Evolutionary conservation across 805 yeast species (phyloP).

Genomic region (Cyberlindnera galapagoensis): DNA sequence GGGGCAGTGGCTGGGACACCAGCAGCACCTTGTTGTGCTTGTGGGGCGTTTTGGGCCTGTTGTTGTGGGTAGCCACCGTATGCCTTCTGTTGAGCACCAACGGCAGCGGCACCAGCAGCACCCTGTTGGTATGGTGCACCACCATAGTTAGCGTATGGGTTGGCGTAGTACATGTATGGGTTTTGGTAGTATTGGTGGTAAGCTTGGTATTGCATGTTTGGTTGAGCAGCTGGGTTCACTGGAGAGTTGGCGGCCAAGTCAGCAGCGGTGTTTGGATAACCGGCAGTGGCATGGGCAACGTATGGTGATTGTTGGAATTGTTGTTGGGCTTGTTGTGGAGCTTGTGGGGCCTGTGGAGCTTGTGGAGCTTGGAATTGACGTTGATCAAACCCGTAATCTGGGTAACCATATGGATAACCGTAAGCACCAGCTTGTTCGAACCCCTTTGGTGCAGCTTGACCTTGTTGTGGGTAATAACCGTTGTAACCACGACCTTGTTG

Average conservation of each 20-base stretch:
- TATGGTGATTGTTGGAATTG: conserved; percentile 23
- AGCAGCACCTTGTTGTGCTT: conserved; percentile 4
- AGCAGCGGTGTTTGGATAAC: conserved; percentile 10
- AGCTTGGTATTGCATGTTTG: conserved; percentile 20
- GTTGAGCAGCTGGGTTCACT: conserved; percentile 24
- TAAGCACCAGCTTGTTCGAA: conserved; percentile 26
- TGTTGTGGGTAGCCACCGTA: conserved; percentile 5
- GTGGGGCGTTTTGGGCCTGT: conserved; percentile 4
- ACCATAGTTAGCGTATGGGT: conserved; percentile 7
- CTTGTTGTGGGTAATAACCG: conserved; percentile 14
- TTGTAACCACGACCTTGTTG: conserved; percentile 11
- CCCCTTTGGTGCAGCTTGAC: conserved; percentile 26
- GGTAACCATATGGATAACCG: conserved; percentile 16
- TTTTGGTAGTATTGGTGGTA: conserved; percentile 17
- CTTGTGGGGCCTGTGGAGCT: conserved; percentile 10
- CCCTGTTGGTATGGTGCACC: conserved; percentile 1
- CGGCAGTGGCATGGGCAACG: conserved; percentile 21
- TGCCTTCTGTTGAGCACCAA: conserved; percentile 1
- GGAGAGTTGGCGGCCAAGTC: conserved; percentile 23
- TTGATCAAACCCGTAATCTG: conserved; percentile 3
- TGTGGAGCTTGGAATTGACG: conserved; percentile 1
- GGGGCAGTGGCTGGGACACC: conserved; percentile 6
- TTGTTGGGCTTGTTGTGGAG: conserved; percentile 14
- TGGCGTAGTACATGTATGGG: conserved; percentile 24
- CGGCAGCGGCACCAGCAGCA: conserved; percentile 4